A percentile compares a stretch with the other conserved stretches of the same genome.
These are phyloP conservation scores for Nyssa sinensis DNA, from an alignment of 148 eudicot species.

Conservation along the genomic window DNA sequence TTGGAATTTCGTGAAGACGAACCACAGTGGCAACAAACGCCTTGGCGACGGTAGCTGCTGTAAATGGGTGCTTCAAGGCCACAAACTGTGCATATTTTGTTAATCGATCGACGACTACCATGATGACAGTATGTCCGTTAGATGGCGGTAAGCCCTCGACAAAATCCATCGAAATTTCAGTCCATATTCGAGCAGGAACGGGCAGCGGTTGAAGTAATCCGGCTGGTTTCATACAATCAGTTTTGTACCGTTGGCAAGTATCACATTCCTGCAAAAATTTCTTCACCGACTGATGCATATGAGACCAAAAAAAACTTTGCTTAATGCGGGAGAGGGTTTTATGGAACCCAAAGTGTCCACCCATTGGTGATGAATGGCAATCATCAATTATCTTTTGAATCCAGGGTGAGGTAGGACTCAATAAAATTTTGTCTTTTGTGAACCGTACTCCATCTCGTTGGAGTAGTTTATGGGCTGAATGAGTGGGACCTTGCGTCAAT, in stretches of 20 bases:
- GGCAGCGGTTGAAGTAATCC: too few species aligned
- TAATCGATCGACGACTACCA: too few species aligned
- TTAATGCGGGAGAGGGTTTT: background rate
- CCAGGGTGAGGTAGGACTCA: background rate
- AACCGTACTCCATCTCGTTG: conserved; percentile 7
- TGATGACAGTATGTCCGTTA: too few species aligned
- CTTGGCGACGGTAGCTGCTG: too few species aligned
- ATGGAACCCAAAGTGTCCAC: too few species aligned
- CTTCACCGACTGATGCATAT: background rate
- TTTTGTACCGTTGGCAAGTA: background rate
- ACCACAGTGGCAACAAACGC: background rate
- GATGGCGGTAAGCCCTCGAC: too few species aligned
- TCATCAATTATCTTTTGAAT: background rate
- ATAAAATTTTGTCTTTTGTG: background rate
- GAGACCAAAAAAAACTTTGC: background rate
- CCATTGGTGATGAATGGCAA: background rate
- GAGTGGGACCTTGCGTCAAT: background rate
- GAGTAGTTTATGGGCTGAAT: background rate
- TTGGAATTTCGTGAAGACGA: background rate
- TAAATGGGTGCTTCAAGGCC: too few species aligned
- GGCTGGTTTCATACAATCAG: background rate
- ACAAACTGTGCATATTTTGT: too few species aligned
- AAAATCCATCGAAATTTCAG: too few species aligned
- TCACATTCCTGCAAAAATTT: background rate
- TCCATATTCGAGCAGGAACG: too few species aligned